Evolutionary conservation across 1,139 yeast genomes (phyloP).

Genomic region (Geotrichum carabidarum): DNA sequence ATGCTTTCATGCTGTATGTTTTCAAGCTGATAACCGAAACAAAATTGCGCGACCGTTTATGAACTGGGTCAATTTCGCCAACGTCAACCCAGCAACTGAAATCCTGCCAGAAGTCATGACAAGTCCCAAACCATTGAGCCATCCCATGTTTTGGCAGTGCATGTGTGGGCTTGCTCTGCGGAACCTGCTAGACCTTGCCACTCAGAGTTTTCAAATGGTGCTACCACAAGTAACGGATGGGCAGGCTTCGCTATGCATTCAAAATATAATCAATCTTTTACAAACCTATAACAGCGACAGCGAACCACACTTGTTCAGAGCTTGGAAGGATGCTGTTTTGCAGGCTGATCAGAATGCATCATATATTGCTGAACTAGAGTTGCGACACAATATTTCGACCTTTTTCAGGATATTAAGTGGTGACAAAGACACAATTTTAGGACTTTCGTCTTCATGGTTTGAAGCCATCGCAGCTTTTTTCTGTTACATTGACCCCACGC

Average conservation of each 20-base stretch:
- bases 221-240: constrained; percentile 16
- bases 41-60: constrained; percentile 23
- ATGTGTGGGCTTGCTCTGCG: constrained; percentile 54
- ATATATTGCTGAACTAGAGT: constrained; percentile 4
- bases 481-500: constrained; percentile 57
- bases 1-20: constrained; percentile 26
- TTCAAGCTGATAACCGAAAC: constrained; percentile 21
- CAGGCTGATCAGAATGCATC: constrained; percentile 20
- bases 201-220: constrained; percentile 21
- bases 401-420: constrained; percentile 42
- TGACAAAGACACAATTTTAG: constrained; percentile 47
- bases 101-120: constrained; percentile 27
- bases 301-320: constrained; percentile 23
- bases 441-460: constrained; percentile 58
- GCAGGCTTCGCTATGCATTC: constrained; percentile 22
- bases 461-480: constrained; percentile 61
- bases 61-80: constrained; percentile 28
- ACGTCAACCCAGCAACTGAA: constrained; percentile 23
- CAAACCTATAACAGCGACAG: constrained; percentile 24
- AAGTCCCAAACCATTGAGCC: constrained; percentile 47
- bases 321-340: constrained; percentile 27
- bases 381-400: constrained; percentile 21
- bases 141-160: constrained; percentile 61
- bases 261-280: constrained; percentile 23
- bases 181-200: constrained; percentile 57